A percentile compares a stretch with the other conserved stretches of the same genome.
These are phyloP conservation scores for Phialophora chinensis DNA, from an alignment of 2,329 filamentous ascomycete species.

Conservation along the genomic window DNA sequence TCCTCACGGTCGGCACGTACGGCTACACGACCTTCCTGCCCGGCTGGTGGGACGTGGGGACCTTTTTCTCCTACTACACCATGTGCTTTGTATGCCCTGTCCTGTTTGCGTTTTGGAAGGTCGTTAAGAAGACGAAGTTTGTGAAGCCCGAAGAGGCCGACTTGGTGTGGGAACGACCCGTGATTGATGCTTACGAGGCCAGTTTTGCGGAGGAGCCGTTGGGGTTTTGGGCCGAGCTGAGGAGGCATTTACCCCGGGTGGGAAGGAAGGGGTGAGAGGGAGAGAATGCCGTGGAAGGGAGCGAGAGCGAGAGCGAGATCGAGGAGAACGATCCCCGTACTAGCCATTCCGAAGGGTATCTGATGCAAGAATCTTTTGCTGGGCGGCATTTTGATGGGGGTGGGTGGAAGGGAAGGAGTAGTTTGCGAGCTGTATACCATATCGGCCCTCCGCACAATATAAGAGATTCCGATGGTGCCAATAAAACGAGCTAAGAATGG, in stretches of 20 bases:
- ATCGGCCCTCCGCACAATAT: too few species aligned
- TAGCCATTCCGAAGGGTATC: background rate
- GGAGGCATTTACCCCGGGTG: background rate
- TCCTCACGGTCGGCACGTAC: constrained; percentile 71
- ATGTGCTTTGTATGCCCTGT: constrained; percentile 27
- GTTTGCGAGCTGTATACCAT: background rate
- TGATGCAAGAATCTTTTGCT: background rate
- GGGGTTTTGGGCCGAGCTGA: constrained; percentile 39
- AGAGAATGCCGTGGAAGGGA: background rate
- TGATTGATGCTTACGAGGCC: constrained; percentile 64
- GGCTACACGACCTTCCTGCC: constrained; percentile 76
- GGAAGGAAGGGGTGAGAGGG: background rate
- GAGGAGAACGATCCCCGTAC: background rate
- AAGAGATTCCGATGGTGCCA: background rate
- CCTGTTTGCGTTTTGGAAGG: constrained; percentile 29
- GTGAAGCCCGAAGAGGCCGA: constrained; percentile 47
- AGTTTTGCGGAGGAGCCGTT: constrained; percentile 57
- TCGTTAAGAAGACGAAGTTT: constrained; percentile 42
- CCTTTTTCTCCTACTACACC: constrained; percentile 64
- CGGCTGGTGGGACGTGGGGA: constrained; percentile 62
- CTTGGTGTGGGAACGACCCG: constrained; percentile 65
- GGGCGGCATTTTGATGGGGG: background rate
- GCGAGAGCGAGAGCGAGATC: background rate
- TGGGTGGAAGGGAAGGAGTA: background rate
- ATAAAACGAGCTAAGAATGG: background rate